Evolutionary conservation across 352 stramenopile species (phyloP).

Genomic region (Phytophthora niederhauseri): DNA sequence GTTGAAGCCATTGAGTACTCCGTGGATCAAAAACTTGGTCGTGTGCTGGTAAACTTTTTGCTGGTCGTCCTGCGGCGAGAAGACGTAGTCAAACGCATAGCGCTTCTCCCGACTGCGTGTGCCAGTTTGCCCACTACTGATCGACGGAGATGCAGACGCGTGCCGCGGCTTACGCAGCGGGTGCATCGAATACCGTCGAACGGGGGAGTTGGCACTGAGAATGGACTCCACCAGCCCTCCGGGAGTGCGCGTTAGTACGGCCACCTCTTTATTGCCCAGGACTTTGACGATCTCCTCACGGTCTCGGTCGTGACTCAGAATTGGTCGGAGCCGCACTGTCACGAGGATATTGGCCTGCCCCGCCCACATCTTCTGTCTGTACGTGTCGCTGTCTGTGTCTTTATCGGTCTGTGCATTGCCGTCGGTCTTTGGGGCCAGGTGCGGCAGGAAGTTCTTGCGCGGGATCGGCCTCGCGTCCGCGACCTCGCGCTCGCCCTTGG

Average conservation of each 20-base stretch:
- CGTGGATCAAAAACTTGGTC: slow-evolving; percentile 89
- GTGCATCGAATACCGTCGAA: slow-evolving; percentile 32
- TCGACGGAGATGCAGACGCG: slow-evolving; percentile 31
- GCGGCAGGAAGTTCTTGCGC: slow-evolving; percentile 34
- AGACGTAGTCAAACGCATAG: slow-evolving; percentile 93
- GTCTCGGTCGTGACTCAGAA: slow-evolving; percentile 76
- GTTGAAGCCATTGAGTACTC: slow-evolving; percentile 90
- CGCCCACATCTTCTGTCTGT: slow-evolving; percentile 86
- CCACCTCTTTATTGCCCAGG: slow-evolving; percentile 84
- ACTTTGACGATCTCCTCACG: slow-evolving; percentile 83
- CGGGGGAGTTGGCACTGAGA: slow-evolving; percentile 13
- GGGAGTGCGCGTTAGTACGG: slow-evolving; percentile 66
- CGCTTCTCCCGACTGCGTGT: slow-evolving; percentile 69
- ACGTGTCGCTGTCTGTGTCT: slow-evolving; percentile 62
- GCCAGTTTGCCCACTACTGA: slow-evolving; percentile 13
- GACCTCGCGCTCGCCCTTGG: slow-evolving; percentile 20
- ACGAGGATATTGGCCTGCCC: slow-evolving; percentile 91
- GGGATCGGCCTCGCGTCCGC: slow-evolving; percentile 11
- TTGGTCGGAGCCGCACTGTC: slow-evolving; percentile 84
- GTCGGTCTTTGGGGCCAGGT: slow-evolving; percentile 12
- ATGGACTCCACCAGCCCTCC: slow-evolving; percentile 17
- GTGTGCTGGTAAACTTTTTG: slow-evolving; percentile 87
- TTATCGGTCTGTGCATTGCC: slow-evolving; percentile 9
- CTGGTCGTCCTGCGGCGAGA: slow-evolving; percentile 69
- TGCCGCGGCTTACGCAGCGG: slow-evolving; percentile 45